These are phyloP conservation scores for Linum trigynum DNA, from an alignment of 345 rosid species.

Conservation along the genomic window DNA sequence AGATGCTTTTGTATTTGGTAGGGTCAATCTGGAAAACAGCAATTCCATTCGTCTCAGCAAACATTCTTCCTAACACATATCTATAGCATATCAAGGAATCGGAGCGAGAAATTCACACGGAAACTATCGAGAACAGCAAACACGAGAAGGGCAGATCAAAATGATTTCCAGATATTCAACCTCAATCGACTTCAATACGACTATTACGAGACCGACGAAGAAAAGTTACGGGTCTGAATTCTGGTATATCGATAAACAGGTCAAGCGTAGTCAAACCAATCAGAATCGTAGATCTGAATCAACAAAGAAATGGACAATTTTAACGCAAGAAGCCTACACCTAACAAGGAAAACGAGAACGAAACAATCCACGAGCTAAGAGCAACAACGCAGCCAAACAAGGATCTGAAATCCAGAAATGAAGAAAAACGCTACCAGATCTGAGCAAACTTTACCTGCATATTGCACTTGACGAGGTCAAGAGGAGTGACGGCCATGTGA, in stretches of 20 bases:
- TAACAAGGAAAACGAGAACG: background rate
- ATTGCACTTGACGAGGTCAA: constrained; percentile 93
- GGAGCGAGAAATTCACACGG: background rate
- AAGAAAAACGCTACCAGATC: constrained; percentile 9
- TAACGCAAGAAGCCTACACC: background rate
- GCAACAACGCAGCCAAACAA: background rate
- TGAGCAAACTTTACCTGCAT: constrained; percentile 55
- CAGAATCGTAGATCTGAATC: background rate
- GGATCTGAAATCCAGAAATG: background rate
- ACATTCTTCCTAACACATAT: background rate
- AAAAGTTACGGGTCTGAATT: background rate
- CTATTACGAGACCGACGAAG: background rate
- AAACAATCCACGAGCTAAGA: background rate
- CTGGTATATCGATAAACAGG: background rate
- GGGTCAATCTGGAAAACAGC: constrained; percentile 61
- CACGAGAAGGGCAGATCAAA: background rate
- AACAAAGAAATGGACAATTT: background rate
- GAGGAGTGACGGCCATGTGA: constrained; percentile 82
- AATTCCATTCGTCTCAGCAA: background rate
- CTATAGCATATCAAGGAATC: background rate
- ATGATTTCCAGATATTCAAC: background rate
- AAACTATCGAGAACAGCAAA: background rate
- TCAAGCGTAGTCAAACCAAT: background rate
- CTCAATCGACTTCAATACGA: background rate
- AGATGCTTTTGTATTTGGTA: constrained; percentile 64